Evolutionary conservation across 1,139 yeast genomes (phyloP).

Genomic region (Meyerozyma sp.): DNA sequence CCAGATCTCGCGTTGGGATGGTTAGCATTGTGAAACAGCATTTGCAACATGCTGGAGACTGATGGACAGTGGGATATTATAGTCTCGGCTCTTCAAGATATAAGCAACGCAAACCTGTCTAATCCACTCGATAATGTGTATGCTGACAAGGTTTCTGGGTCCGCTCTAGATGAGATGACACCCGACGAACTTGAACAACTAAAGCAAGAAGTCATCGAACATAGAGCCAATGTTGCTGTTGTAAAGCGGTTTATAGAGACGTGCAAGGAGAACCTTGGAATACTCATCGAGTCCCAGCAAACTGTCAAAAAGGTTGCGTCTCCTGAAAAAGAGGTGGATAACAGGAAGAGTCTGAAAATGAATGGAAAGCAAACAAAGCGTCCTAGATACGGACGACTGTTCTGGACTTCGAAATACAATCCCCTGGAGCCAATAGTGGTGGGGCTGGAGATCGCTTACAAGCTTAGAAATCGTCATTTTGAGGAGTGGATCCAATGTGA

Average conservation of each 20-base stretch:
- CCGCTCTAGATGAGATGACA: slow-evolving; percentile 15
- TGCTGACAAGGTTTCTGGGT: slow-evolving; percentile 19
- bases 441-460: slow-evolving; percentile 87
- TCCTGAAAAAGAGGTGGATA: neutral
- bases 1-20: neutral
- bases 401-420: slow-evolving; percentile 42
- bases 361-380: slow-evolving; percentile 14
- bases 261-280: slow-evolving; percentile 33
- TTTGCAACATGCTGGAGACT: slow-evolving; percentile 17
- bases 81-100: slow-evolving; percentile 61
- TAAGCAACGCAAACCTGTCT: slow-evolving; percentile 56
- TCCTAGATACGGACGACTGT: slow-evolving; percentile 34
- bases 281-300: slow-evolving; percentile 24
- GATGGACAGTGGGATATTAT: slow-evolving; percentile 68
- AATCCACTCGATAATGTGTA: slow-evolving; percentile 45
- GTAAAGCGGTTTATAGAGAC: slow-evolving; percentile 45
- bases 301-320: slow-evolving; percentile 6
- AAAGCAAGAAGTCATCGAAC: slow-evolving; percentile 41
- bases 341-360: slow-evolving; percentile 6
- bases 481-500: slow-evolving; percentile 98
- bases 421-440: slow-evolving; percentile 56
- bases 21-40: neutral
- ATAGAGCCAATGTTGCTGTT: slow-evolving; percentile 53
- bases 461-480: slow-evolving; percentile 57
- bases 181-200: slow-evolving; percentile 36